Percentiles rank a stretch among this genome's conserved stretches.
These are phyloP conservation scores for Hypoxylon sp. DNA, from an alignment of 2,329 filamentous ascomycete genomes.

Conservation along the genomic window DNA sequence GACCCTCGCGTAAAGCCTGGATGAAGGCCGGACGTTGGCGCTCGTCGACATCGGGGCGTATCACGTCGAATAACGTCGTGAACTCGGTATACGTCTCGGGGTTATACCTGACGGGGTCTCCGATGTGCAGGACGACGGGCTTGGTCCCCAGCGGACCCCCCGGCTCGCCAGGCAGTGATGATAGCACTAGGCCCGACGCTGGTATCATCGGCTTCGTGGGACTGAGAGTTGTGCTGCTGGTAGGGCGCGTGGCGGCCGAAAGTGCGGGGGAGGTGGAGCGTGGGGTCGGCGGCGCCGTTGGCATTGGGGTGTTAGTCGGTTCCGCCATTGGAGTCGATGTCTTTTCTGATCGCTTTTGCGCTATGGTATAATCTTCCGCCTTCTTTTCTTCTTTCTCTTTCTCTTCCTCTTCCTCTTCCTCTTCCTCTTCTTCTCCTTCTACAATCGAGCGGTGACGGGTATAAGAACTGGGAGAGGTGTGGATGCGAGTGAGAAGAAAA, in stretches of 20 bases:
- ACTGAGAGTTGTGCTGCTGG: conserved; percentile 35
- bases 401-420: too few relatives aligned
- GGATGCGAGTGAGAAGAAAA: conserved; percentile 7
- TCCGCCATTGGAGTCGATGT: conserved; percentile 56
- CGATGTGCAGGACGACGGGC: conserved; percentile 78
- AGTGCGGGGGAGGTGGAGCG: conserved; percentile 57
- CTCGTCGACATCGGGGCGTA: conserved; percentile 64
- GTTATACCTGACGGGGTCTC: conserved; percentile 70
- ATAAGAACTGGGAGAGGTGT: conserved; percentile 4
- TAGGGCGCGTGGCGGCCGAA: conserved; percentile 43
- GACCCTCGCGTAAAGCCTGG: conserved; percentile 60
- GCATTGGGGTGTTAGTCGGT: conserved; percentile 61
- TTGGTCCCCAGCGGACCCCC: conserved; percentile 45
- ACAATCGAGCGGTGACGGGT: not conserved
- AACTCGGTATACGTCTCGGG: conserved; percentile 60
- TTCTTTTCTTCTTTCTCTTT: too few relatives aligned
- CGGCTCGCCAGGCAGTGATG: conserved; percentile 38
- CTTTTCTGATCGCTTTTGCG: conserved; percentile 2
- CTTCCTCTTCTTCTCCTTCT: not conserved
- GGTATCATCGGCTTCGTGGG: conserved; percentile 27
- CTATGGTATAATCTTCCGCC: not conserved
- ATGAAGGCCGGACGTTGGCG: conserved; percentile 63
- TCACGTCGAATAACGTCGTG: conserved; percentile 58
- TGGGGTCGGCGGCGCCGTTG: conserved; percentile 57
- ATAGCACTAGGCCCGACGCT: conserved; percentile 17